Percentiles rank a stretch among this genome's conserved stretches.
Evolutionary conservation across 345 rosid species (phyloP).

Genomic region (Salix caprea): DNA sequence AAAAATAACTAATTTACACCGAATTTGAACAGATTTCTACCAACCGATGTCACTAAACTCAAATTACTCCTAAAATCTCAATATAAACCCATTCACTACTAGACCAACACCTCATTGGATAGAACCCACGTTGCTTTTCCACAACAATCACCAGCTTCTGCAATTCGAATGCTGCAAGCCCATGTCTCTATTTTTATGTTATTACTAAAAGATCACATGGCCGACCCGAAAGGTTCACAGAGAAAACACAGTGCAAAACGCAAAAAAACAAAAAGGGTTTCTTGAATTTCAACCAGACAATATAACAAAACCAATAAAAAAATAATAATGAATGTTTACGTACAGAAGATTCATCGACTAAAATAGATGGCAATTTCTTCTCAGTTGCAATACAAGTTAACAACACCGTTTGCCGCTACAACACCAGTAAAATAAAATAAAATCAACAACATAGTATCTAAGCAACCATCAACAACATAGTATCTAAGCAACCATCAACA

Average conservation of each 20-base stretch:
- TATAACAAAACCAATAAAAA: not conserved
- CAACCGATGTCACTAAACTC: no score
- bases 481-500: no score
- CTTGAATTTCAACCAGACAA: not conserved
- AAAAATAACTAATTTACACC: no score
- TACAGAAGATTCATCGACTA: constrained; percentile 90
- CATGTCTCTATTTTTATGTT: not conserved
- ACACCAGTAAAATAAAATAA: no score
- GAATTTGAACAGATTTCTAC: no score
- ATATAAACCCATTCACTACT: no score
- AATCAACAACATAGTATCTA: no score
- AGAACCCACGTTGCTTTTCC: no score
- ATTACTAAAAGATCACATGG: not conserved
- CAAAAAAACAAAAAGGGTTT: not conserved
- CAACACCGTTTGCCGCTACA: constrained; percentile 87
- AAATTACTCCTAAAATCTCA: no score
- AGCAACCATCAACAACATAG: no score
- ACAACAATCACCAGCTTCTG: no score
- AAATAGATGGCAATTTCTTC: constrained; percentile 86
- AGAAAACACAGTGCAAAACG: not conserved
- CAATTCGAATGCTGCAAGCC: not conserved
- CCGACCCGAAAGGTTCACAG: not conserved
- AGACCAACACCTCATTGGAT: no score
- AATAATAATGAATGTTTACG: constrained; percentile 20
- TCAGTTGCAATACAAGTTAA: constrained; percentile 94